Base-by-base conservation (phyloP, 208 protist genomes). In the Porcisia deanei region DNA sequence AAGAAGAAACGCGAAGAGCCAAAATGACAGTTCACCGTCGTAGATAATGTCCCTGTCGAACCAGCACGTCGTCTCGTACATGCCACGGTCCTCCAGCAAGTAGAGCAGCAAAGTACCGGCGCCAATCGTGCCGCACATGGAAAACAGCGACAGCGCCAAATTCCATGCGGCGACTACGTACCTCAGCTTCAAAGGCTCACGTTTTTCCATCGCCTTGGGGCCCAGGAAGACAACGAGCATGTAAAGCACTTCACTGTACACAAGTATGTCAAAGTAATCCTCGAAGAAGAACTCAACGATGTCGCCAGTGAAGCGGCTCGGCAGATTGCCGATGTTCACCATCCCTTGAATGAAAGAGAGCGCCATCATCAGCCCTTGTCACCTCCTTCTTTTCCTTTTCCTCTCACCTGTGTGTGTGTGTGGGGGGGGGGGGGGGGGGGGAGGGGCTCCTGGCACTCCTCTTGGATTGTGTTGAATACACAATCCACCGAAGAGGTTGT, bases 101-200 rank as follows among this genome's bases (percentile, higher is more conserved):
- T 64, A 83, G 63, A 78, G 65, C n/a, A 88, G 41, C 37, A 86
- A 57, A 37, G 84, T 81, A n/a, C 64, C 45, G 20, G 75, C 74
- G 41, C 73, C 75, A 25, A 83, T 41, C 1, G 80, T 74, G 65
- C 86, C 86, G 18, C 73, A 79, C 37, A 89, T 70, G 22, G 93
- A 97, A 76, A 96, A 96, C 43, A 88, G 52, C 30, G 91, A 85
- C 43, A 98, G 87, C 3, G 85, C 57, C 8, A 96, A 77, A 75
- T 98, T 97, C 94, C 95, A 98, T 5, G 85, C 41, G 20, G 88
- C 83, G 69, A 87, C 84, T 20, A 91, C 22, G 25, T 66, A n/a
- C n/a, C 80, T 76, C 59, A 97, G 87, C 57, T 91, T 71, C 43
- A 88, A 82, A 0, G 90, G 77, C 55, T 76, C 30, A 7, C 91